These are phyloP conservation scores for Umbelopsis vinacea DNA, from an alignment of 192 early-diverging fungal species.

Conservation along the genomic window DNA sequence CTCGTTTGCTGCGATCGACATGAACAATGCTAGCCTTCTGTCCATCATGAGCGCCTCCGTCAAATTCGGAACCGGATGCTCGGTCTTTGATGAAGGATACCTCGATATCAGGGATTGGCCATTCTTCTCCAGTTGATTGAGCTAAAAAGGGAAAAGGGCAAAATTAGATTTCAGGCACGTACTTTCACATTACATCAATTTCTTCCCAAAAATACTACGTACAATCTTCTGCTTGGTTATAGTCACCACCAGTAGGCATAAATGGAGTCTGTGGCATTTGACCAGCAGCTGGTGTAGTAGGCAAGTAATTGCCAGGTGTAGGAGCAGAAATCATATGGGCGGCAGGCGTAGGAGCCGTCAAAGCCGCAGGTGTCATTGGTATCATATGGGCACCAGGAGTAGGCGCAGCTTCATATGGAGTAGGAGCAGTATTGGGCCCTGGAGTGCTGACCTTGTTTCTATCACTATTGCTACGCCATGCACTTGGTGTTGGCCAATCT, in stretches of 20 bases:
- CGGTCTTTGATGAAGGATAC: conserved; percentile 37
- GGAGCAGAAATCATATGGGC: conserved; percentile 45
- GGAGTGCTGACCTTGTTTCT: conserved; percentile 23
- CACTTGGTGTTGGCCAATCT: conserved; percentile 35
- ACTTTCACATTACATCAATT: conserved; percentile 14
- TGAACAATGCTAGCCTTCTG: conserved; percentile 54
- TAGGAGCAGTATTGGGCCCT: conserved; percentile 37
- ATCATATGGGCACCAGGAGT: conserved; percentile 51
- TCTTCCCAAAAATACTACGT: conserved; percentile 36
- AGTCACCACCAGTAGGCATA: conserved; percentile 56
- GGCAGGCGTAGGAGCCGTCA: conserved; percentile 55
- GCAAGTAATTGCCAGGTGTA: conserved; percentile 45
- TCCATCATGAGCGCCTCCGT: conserved; percentile 49
- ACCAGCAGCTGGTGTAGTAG: conserved; percentile 45
- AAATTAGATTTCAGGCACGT: not conserved
- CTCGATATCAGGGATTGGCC: conserved; percentile 64
- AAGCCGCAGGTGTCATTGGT: conserved; percentile 60
- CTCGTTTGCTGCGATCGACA: conserved; percentile 50
- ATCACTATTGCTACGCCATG: conserved; percentile 38
- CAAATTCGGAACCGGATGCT: conserved; percentile 35
- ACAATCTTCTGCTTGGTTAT: conserved; percentile 55
- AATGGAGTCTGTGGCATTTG: conserved; percentile 50
- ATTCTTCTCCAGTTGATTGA: conserved; percentile 42
- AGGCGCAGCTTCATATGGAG: conserved; percentile 54
- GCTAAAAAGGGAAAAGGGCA: not conserved